A percentile compares a stretch with the other conserved stretches of the same genome.
Conservation (phyloP, 306 rosid species). For the Crotalaria pallida region DNA sequence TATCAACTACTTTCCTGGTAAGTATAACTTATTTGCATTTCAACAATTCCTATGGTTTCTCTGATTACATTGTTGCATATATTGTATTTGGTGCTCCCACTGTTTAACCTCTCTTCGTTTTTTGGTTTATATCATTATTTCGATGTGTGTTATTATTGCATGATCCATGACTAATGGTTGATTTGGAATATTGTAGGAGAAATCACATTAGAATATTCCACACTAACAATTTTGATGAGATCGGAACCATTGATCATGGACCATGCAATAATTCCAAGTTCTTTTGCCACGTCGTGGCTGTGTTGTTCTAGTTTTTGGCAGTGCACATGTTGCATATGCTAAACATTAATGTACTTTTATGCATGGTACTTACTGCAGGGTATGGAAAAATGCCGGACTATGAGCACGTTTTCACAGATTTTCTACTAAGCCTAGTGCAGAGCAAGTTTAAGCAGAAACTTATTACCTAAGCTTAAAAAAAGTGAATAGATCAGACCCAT, state of each 20-base stretch:
- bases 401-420: conserved; percentile 25
- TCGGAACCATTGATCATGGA: too few relatives aligned
- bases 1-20: conserved; percentile 38
- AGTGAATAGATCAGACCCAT: conserved; percentile 15
- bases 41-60: too few relatives aligned
- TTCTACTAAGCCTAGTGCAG: conserved; percentile 25
- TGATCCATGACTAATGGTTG: too few relatives aligned
- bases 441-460: conserved; percentile 23
- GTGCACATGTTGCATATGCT: background rate
- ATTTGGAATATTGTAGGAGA: too few relatives aligned
- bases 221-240: too few relatives aligned
- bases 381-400: conserved; percentile 36
- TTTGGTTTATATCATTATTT: background rate
- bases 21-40: conserved; percentile 12
- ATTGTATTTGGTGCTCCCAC: background rate
- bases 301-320: background rate
- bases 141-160: too few relatives aligned
- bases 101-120: background rate
- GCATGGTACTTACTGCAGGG: conserved; percentile 13
- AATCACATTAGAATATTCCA: too few relatives aligned
- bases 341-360: background rate
- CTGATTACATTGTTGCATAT: background rate
- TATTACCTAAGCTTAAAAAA: background rate
- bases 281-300: background rate
- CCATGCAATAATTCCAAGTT: too few relatives aligned